A percentile compares a stretch with the other conserved stretches of the same genome.
Evolutionary conservation across 1,284 basidiomycete genomes (phyloP).

Genomic region (Hypsizygus ulmarius): DNA sequence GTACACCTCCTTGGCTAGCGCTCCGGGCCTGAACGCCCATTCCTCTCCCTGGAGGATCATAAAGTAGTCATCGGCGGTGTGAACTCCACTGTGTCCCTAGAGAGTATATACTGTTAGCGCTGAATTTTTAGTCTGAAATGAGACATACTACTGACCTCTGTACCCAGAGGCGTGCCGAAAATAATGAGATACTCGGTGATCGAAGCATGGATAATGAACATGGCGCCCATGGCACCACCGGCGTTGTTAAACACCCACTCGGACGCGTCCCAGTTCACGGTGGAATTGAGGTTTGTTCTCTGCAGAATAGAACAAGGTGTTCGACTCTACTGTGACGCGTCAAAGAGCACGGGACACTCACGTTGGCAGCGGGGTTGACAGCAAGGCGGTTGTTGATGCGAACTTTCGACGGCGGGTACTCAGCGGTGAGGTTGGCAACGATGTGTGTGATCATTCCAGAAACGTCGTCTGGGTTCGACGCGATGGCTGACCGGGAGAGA

Average conservation of each 20-base stretch:
- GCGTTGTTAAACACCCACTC: slow-evolving; percentile 99
- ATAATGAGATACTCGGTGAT: slow-evolving; percentile 94
- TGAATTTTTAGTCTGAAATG: no score
- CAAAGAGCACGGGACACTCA: no score
- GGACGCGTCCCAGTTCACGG: no score
- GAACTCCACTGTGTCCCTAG: slow-evolving; percentile 92
- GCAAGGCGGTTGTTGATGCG: slow-evolving; percentile 60
- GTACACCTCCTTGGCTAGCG: slow-evolving; percentile 83
- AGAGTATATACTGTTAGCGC: no score
- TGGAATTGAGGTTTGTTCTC: no score
- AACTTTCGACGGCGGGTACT: slow-evolving; percentile 57
- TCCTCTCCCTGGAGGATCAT: slow-evolving; percentile 92
- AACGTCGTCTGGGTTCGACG: slow-evolving; percentile 57
- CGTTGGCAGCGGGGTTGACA: no score
- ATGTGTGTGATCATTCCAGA: slow-evolving; percentile 76
- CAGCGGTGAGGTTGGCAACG: slow-evolving; percentile 67
- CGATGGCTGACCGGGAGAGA: slow-evolving; percentile 71
- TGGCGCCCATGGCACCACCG: slow-evolving; percentile 96
- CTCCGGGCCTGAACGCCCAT: slow-evolving; percentile 85
- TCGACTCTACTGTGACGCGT: no score
- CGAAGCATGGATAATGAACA: slow-evolving; percentile 95
- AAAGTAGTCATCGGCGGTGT: slow-evolving; percentile 98
- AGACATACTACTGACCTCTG: no score
- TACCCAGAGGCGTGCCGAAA: slow-evolving; percentile 94
- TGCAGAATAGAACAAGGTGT: no score